Base-by-base conservation (phyloP, 257 asterid genomes). In the Misopates orontium region DNA sequence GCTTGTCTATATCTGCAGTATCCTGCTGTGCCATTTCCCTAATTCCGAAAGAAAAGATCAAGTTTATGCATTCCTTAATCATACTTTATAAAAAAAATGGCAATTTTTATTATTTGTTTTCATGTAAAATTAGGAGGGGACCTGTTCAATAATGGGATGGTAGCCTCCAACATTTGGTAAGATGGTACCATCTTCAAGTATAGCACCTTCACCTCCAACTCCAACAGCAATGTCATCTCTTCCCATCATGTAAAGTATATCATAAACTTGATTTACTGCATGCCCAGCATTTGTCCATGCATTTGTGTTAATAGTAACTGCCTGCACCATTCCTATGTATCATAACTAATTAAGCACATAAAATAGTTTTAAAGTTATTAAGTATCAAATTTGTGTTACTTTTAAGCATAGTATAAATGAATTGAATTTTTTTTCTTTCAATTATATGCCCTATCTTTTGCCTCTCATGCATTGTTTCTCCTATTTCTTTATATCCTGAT, bases 151-250 rank as follows among this genome's bases (percentile, higher is more conserved):
- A 17, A 92, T 67, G 65, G 98, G 97, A 60, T 80, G 95, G 80
- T 89, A 92, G 48, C 98, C 98, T 4, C 98, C 98, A 55, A 87
- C 95, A 68, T 87, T 60, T 8, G 92, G 84, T 42, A 75, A 63
- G 8, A 92, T 78, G 40, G 83, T 75, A n/a, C 93, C 96, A 74
- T 92, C 84, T 60, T 85, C 75, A 62, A 81, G 87, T 63, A 92
- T 85, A 60, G 88, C 91, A 45, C 97, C 98, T 71, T 89, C 97
- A 21, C 98, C 97, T 58, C 98, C 98, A 6, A 91, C 83, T 1
- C 98, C 98, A 62, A 91, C 96, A 4, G 85, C 79, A 64, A 89
- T 70, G 54, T 91, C 96, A 11, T 91, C 96, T 9, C 98, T 68
- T 14, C 87, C 96, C 98, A 91, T 89, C 98, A 92, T 92, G 81